A percentile compares a stretch with the other conserved stretches of the same genome.
Evolutionary conservation across 179 eudicot genomes (phyloP).

Genomic region (Drosera spatulata): DNA sequence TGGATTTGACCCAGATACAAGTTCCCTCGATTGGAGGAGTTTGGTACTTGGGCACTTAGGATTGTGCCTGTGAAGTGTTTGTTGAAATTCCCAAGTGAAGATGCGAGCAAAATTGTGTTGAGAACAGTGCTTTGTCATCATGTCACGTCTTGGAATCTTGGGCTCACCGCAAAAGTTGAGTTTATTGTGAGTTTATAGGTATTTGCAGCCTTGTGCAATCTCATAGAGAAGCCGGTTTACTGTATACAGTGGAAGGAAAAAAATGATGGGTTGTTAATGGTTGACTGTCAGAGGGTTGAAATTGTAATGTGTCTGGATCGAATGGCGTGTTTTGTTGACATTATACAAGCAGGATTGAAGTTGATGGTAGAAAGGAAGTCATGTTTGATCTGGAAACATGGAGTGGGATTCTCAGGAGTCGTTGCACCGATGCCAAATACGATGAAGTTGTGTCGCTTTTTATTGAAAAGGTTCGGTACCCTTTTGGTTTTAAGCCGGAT

Average conservation of each 20-base stretch:
- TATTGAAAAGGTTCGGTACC: constrained; percentile 20
- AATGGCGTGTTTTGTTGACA: not conserved
- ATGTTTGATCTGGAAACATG: constrained; percentile 17
- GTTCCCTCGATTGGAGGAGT: not conserved
- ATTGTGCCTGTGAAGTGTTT: not conserved
- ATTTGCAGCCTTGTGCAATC: too few species aligned
- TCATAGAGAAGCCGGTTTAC: too few species aligned
- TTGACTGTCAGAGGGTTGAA: too few species aligned
- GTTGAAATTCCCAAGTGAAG: not conserved
- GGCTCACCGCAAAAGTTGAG: not conserved
- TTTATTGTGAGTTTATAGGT: too few species aligned
- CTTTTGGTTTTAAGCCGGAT: constrained; percentile 30
- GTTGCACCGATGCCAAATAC: constrained; percentile 16
- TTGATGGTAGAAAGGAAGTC: not conserved
- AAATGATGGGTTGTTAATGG: too few species aligned
- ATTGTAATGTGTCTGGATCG: not conserved
- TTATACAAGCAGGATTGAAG: not conserved
- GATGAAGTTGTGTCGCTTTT: constrained; percentile 27
- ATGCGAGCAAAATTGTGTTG: not conserved
- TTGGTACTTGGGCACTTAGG: not conserved
- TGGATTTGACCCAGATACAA: not conserved
- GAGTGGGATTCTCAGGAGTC: constrained; percentile 19
- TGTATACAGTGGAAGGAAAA: too few species aligned
- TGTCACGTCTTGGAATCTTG: not conserved
- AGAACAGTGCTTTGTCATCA: not conserved